Base-by-base conservation (phyloP, 441 rosid species). In the Brassica hybrid region DNA sequence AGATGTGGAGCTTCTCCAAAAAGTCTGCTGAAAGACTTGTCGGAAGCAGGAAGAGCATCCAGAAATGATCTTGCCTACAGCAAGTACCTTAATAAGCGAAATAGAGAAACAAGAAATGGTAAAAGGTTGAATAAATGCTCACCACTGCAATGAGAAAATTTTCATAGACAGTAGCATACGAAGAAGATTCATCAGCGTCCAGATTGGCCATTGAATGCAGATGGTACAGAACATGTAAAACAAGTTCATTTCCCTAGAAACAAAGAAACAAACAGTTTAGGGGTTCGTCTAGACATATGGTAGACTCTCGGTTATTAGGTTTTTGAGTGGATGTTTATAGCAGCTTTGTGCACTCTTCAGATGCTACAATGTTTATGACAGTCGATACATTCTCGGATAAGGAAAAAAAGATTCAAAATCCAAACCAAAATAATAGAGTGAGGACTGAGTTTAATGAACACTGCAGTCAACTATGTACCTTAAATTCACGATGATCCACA, bases 1-100 rank as follows among this genome's bases (percentile, higher is more conserved):
- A 97, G 82, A 79, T 86, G 72, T 56, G 99, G 99, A 83, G 87
- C 97, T 88, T 97, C 99, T 59, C 98, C 93, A 61, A 97, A 91
- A 86, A 97, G 94, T 85, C 91, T 89, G 84, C 97, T 94, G 78
- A 97, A 89, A 77, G 97, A 94, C 87, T 92, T 97, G 85, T 97
- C 99, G 48, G 96, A 89, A 80, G 99, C 92, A 58, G 99, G 99
- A 85, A 94, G 89, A 78, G 88, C 79, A 74, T 88, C 95, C 75
- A 97, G 86, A 83, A 97, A 86, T 79, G 94, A 93, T 77, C 88
- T 89, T 60, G 94, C 96, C 99, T 97, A 80, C 87, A 89, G 59
- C 13, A 76, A 71, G 76, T 64, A 41, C 66, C 68, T 60, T 64
- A 77, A 79, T 83, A 83, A 84, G 82, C 72, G 43, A 69, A 72